Base-by-base conservation (phyloP, 106 monocot species). In the Dendrobium officinale region DNA sequence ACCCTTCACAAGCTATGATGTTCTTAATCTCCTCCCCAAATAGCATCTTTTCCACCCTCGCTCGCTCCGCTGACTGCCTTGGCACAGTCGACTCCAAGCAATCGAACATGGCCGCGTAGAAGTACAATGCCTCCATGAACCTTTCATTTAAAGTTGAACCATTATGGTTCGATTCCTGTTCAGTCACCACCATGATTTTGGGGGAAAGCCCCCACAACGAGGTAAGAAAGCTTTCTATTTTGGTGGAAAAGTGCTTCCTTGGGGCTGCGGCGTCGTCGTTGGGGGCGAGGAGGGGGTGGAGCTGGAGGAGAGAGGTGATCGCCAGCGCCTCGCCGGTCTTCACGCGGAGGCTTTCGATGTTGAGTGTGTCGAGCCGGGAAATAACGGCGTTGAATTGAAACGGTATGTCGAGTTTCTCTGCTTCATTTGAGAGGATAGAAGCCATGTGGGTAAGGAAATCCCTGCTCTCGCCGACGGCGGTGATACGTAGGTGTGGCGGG, bases 11-110 rank as follows among this genome's bases (percentile, higher is more conserved):
- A 4, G 90, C 87, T 16, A 95, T 85, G 5, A 95, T 84, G 84
- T 88, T 87, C 80, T 77, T 85, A 40, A 95, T 90, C 87, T 95
- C 95, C 87, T 90, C 92, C 4, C 90, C 95, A 41, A 95, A 81
- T 44, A 92, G 66, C 70, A 56, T 5, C 79, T 78, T 80, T 89
- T 92, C 95, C 70, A 91, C 86, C 51, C 74, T 55, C 45, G 77
- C 77, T 24, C 92, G 45, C 89, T 89, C 95, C 72, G 70, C 48
- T 16, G 89, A 86, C 20, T 83, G 31, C 45, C 81, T 16, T 55
- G 77, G 67, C 11, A 77, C 75, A 0, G 91, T 82, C 0, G 89
- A 89, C 79, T 90, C 90, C 44, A 90, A 68, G 84, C 87, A 90
- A 41, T 90, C 90, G 42, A 87, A 90, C 75, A 87, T 44, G 9